These are phyloP conservation scores for Kwoniella mangroviensis DNA, from an alignment of 768 basidiomycete genomes.

Conservation along the genomic window DNA sequence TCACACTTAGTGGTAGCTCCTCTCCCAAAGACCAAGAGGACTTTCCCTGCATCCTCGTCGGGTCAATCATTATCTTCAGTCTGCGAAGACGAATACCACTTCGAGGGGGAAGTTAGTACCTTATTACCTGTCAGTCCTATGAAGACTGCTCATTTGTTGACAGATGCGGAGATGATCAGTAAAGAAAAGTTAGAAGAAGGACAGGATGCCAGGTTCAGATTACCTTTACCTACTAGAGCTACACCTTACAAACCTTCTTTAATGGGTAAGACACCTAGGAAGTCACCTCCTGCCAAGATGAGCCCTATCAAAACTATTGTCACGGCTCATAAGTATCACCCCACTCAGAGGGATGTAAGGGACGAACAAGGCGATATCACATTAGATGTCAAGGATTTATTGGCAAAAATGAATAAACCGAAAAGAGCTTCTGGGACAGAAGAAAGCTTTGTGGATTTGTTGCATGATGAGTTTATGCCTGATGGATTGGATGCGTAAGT, in stretches of 20 bases:
- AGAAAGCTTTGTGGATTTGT: conserved; percentile 49
- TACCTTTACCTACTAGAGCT: conserved; percentile 6
- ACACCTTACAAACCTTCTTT: conserved; percentile 2
- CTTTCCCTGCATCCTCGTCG: conserved; percentile 41
- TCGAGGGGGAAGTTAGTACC: conserved; percentile 17
- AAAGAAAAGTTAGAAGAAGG: conserved; percentile 11
- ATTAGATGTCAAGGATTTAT: conserved; percentile 42
- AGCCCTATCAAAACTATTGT: conserved; percentile 12
- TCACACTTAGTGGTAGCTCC: neutral
- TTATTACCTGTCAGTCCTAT: conserved; percentile 29
- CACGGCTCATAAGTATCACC: neutral
- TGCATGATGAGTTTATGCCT: conserved; percentile 29
- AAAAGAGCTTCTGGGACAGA: conserved; percentile 42
- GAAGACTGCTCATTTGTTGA: conserved; percentile 18
- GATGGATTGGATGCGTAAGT: conserved; percentile 43
- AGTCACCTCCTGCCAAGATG: conserved; percentile 8
- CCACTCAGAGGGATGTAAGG: neutral
- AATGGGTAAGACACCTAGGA: conserved; percentile 12
- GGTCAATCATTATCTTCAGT: conserved; percentile 31
- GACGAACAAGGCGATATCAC: conserved; percentile 30
- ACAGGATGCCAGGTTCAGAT: conserved; percentile 6
- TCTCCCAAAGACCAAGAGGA: conserved; percentile 18
- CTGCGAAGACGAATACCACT: conserved; percentile 23
- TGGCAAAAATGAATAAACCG: conserved; percentile 38
- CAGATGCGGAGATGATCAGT: conserved; percentile 16